phyloP scores from a whole-genome alignment of 768 basidiomycete genomes.

The Russula dissimulans region DNA sequence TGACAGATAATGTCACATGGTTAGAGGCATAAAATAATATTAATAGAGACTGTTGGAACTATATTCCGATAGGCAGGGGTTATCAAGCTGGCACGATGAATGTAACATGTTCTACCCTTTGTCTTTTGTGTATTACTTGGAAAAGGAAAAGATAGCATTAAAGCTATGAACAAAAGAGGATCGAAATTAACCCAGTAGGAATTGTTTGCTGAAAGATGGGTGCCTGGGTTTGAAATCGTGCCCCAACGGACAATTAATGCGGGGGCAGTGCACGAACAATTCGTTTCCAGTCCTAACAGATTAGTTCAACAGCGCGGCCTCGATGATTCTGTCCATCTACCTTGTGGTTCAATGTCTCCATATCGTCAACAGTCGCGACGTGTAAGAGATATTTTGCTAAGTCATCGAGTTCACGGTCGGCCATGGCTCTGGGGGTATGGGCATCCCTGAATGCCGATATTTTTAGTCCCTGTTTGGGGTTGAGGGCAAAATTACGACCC shows the following conservation, averaged over 20 bases:
- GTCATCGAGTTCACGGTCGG: slow-evolving; percentile 61
- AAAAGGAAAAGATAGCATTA: background rate
- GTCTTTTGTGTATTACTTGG: too few relatives aligned
- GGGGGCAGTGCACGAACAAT: slow-evolving; percentile 22
- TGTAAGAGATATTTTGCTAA: slow-evolving; percentile 58
- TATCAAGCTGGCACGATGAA: too few relatives aligned
- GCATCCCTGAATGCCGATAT: slow-evolving; percentile 76
- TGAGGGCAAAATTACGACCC: slow-evolving; percentile 75
- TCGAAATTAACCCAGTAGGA: too few relatives aligned
- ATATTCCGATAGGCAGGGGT: too few relatives aligned
- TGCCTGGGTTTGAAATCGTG: too few relatives aligned
- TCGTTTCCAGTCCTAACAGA: slow-evolving; percentile 29
- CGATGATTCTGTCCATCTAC: slow-evolving; percentile 30
- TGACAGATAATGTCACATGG: slow-evolving; percentile 44
- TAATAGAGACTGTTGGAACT: background rate
- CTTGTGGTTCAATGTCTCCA: slow-evolving; percentile 57
- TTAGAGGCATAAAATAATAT: slow-evolving; percentile 5
- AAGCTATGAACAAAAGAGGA: background rate
- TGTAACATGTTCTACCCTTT: too few relatives aligned
- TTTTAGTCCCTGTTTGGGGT: slow-evolving; percentile 75
- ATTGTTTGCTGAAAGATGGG: too few relatives aligned
- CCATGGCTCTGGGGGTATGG: slow-evolving; percentile 51
- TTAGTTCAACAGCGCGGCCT: background rate
- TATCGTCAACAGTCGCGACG: slow-evolving; percentile 51
- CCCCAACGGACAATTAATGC: slow-evolving; percentile 1